These are phyloP conservation scores for Pseudocercospora macadamiae DNA, from an alignment of 2,329 filamentous ascomycete genomes.

Conservation along the genomic window DNA sequence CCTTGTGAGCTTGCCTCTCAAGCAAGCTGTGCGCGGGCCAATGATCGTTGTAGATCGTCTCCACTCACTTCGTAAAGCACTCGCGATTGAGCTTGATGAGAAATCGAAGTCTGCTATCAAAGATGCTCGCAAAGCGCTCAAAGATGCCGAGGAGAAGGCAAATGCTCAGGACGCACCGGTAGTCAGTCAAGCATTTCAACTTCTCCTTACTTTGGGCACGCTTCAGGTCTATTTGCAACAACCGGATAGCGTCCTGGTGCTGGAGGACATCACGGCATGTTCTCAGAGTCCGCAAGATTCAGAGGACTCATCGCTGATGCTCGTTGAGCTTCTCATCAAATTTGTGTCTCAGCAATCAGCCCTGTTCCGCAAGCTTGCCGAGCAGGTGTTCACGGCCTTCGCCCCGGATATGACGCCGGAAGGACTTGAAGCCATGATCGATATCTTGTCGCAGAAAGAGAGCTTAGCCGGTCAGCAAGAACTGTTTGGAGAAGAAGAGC, in stretches of 20 bases:
- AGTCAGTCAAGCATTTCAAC: slow-evolving; percentile 64
- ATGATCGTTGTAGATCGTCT: slow-evolving; percentile 24
- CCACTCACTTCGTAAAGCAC: slow-evolving; percentile 15
- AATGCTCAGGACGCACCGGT: slow-evolving; percentile 28
- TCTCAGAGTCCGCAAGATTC: slow-evolving; percentile 62
- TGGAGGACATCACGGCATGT: slow-evolving; percentile 79
- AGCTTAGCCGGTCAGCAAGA: slow-evolving; percentile 81
- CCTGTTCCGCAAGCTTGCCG: slow-evolving; percentile 81
- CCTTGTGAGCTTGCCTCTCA: slow-evolving; percentile 43
- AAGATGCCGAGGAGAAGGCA: slow-evolving; percentile 26
- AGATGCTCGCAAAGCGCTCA: slow-evolving; percentile 26
- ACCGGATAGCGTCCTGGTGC: slow-evolving; percentile 77
- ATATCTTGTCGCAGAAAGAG: slow-evolving; percentile 78
- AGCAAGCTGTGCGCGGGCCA: slow-evolving; percentile 27
- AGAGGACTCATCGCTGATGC: slow-evolving; percentile 60
- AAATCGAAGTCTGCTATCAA: slow-evolving; percentile 22
- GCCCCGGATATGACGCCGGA: slow-evolving; percentile 72
- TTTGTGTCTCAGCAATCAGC: slow-evolving; percentile 84
- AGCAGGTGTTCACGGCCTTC: slow-evolving; percentile 86
- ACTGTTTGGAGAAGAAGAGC: slow-evolving; percentile 69
- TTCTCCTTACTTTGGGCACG: slow-evolving; percentile 82
- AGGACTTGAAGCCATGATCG: slow-evolving; percentile 67
- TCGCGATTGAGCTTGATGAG: slow-evolving; percentile 20
- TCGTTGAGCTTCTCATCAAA: slow-evolving; percentile 88
- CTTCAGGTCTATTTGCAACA: slow-evolving; percentile 91